phyloP scores from a whole-genome alignment of 257 asterid species.

The Handroanthus guayacan region DNA sequence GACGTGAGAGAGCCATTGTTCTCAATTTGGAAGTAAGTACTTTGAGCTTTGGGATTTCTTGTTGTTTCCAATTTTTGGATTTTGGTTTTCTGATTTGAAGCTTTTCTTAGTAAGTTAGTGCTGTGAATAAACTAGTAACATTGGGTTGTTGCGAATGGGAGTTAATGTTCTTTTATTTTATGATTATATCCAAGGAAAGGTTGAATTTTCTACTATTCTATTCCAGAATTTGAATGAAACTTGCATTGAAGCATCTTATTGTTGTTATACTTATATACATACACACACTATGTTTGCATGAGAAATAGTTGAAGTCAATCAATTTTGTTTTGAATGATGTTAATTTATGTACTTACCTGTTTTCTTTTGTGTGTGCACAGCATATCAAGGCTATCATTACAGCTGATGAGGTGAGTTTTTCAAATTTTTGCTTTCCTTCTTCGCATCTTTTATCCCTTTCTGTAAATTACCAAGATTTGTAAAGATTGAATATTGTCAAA shows the following conservation, averaged over 20 bases:
- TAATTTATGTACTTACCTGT: background rate
- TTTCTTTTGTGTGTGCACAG: constrained; percentile 49
- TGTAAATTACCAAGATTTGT: background rate
- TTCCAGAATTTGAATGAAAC: background rate
- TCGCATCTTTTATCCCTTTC: background rate
- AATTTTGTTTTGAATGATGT: background rate
- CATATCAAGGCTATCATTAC: constrained; percentile 90
- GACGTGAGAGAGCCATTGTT: constrained; percentile 75
- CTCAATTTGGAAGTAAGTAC: constrained; percentile 64
- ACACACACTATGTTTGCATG: background rate
- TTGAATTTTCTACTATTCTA: background rate
- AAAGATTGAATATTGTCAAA: background rate
- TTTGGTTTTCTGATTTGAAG: background rate
- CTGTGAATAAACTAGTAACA: background rate
- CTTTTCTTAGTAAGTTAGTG: background rate
- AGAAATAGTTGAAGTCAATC: background rate
- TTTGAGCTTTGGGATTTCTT: background rate
- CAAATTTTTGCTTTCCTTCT: background rate
- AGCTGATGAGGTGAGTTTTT: constrained; percentile 68
- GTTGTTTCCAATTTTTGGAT: background rate
- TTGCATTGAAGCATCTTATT: background rate
- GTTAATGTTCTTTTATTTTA: background rate
- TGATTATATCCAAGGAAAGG: background rate
- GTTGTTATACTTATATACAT: background rate
- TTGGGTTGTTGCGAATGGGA: background rate